Conservation (phyloP, 1,284 basidiomycete genomes). For the Cryptococcus sp. region DNA sequence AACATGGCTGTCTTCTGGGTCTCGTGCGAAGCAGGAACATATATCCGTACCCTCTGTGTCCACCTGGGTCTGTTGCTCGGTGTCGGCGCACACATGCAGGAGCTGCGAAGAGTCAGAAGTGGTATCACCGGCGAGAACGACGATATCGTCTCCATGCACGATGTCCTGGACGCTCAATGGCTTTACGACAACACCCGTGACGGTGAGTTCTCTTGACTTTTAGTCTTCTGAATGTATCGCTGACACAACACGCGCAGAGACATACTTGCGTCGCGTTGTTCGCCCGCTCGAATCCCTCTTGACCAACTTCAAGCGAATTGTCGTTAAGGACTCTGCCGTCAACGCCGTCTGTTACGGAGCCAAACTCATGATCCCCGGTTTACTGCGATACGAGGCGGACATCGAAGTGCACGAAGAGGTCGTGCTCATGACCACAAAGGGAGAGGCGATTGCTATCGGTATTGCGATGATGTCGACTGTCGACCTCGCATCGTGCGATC, state of each 20-base stretch:
- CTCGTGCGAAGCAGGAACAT: slow-evolving; percentile 97
- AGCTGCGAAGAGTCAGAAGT: slow-evolving; percentile 89
- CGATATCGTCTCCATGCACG: slow-evolving; percentile 99
- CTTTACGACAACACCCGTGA: slow-evolving; percentile 98
- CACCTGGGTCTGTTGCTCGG: slow-evolving; percentile 93
- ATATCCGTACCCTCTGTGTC: slow-evolving; percentile 97
- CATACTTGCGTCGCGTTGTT: slow-evolving; percentile 93
- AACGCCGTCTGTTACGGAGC: slow-evolving; percentile 99
- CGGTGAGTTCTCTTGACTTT: slow-evolving; percentile 59
- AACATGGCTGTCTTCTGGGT: slow-evolving; percentile 99
- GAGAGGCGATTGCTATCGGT: slow-evolving; percentile 96
- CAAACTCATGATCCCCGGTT: slow-evolving; percentile 99
- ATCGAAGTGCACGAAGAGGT: slow-evolving; percentile 97
- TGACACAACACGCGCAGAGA: slow-evolving; percentile 61
- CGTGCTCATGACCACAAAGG: slow-evolving; percentile 99
- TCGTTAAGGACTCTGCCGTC: slow-evolving; percentile 98
- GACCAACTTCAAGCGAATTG: slow-evolving; percentile 96
- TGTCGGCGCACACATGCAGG: slow-evolving; percentile 99
- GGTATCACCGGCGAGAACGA: slow-evolving; percentile 98
- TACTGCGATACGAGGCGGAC: slow-evolving; percentile 94
- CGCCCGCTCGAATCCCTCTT: slow-evolving; percentile 92
- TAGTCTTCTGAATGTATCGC: background rate
- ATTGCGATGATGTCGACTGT: slow-evolving; percentile 99
- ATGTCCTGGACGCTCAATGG: slow-evolving; percentile 99
- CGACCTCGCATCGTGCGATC: slow-evolving; percentile 96